These are phyloP conservation scores for Linderniella brevidens DNA, from an alignment of 257 asterid species.

Conservation along the genomic window DNA sequence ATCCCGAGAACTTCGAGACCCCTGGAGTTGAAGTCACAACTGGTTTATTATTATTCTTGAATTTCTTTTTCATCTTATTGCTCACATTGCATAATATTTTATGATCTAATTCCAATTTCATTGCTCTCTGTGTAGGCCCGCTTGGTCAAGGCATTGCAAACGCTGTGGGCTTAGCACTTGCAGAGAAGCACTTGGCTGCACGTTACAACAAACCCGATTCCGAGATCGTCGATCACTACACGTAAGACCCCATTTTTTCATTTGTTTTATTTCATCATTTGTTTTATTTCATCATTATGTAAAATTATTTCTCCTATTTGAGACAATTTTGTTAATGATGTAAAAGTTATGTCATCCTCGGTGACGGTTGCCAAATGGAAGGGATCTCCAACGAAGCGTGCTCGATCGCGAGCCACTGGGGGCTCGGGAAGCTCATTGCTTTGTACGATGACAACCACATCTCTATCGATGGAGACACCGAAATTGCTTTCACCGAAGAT, in stretches of 20 bases:
- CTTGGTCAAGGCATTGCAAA: constrained; percentile 52
- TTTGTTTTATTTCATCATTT: neutral
- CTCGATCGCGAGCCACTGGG: constrained; percentile 47
- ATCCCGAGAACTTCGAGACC: constrained; percentile 79
- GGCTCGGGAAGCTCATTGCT: constrained; percentile 31
- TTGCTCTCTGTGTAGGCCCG: constrained; percentile 22
- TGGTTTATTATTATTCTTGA: constrained; percentile 21
- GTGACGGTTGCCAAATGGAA: constrained; percentile 50
- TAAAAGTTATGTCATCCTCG: constrained; percentile 35
- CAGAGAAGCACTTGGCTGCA: constrained; percentile 40
- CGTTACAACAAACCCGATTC: constrained; percentile 39
- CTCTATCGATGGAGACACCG: constrained; percentile 34
- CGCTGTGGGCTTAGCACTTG: constrained; percentile 49
- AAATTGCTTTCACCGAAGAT: constrained; percentile 32
- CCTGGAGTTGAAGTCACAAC: constrained; percentile 87
- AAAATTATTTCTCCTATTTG: constrained; percentile 6
- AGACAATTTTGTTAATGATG: constrained; percentile 10
- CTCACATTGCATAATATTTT: neutral
- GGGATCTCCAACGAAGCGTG: constrained; percentile 42
- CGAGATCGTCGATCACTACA: constrained; percentile 28
- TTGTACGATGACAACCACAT: constrained; percentile 33
- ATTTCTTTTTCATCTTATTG: neutral
- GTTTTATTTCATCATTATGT: neutral
- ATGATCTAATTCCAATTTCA: neutral
- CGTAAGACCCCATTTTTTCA: constrained; percentile 17